phyloP scores from a whole-genome alignment of 768 basidiomycete genomes.

The Tricholoma terreum region DNA sequence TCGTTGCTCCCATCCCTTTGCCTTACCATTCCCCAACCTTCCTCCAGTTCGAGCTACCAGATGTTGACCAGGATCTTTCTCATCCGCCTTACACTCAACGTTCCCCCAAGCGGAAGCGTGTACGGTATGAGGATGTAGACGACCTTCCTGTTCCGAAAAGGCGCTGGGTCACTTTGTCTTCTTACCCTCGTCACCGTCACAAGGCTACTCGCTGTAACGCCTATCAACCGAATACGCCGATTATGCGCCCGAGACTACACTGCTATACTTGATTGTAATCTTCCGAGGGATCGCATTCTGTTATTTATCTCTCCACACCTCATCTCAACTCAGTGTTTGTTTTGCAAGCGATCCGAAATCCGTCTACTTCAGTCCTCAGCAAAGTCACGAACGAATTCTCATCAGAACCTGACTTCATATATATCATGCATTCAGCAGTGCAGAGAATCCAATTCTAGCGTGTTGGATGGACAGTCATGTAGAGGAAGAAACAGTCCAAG shows the following conservation, averaged over 20 bases:
- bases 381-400: too few species aligned
- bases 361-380: too few species aligned
- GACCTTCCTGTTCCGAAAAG: conserved; percentile 16
- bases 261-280: conserved; percentile 11
- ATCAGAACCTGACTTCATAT: too few species aligned
- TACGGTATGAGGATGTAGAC: conserved; percentile 14
- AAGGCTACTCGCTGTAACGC: conserved; percentile 2
- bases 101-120: conserved; percentile 50
- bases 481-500: too few species aligned
- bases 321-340: not conserved
- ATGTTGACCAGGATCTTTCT: conserved; percentile 67
- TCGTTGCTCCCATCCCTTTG: conserved; percentile 64
- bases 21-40: conserved; percentile 70
- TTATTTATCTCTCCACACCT: not conserved
- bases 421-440: too few species aligned
- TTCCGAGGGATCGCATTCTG: not conserved
- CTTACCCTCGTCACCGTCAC: conserved; percentile 5
- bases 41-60: conserved; percentile 64
- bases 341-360: not conserved
- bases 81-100: conserved; percentile 57
- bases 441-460: too few species aligned
- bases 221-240: conserved; percentile 8
- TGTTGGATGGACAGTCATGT: too few species aligned
- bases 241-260: conserved; percentile 14
- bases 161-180: conserved; percentile 10